These are phyloP conservation scores for Lachancea quebecensis DNA, from an alignment of 805 yeast species.

Conservation along the genomic window DNA sequence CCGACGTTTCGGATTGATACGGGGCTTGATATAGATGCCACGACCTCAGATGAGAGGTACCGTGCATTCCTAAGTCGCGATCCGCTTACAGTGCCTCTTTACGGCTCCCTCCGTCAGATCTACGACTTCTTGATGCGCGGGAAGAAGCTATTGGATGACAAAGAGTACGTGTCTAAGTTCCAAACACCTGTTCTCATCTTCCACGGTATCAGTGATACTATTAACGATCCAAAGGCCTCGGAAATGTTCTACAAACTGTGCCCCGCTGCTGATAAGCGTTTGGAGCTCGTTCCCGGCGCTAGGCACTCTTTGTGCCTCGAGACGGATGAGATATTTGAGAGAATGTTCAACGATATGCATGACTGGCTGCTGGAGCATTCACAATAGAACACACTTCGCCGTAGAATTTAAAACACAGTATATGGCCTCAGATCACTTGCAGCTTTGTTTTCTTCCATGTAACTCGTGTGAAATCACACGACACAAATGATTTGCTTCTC, in stretches of 20 bases:
- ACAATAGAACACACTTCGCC: background rate
- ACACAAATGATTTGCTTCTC: too few species aligned
- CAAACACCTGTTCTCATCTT: slow-evolving; percentile 45
- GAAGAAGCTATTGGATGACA: slow-evolving; percentile 37
- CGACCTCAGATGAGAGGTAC: slow-evolving; percentile 46
- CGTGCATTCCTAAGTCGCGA: slow-evolving; percentile 38
- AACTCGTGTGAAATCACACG: too few species aligned
- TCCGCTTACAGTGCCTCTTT: slow-evolving; percentile 38
- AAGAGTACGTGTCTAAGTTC: slow-evolving; percentile 32
- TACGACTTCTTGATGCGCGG: slow-evolving; percentile 61
- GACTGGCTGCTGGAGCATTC: slow-evolving; percentile 30
- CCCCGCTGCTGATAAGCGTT: slow-evolving; percentile 20
- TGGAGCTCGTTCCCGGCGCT: slow-evolving; percentile 22
- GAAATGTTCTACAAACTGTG: slow-evolving; percentile 36
- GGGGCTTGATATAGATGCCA: slow-evolving; percentile 44
- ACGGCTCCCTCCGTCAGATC: slow-evolving; percentile 50
- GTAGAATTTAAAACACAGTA: too few species aligned
- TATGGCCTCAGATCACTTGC: too few species aligned
- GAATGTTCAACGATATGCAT: slow-evolving; percentile 34
- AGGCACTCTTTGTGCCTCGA: slow-evolving; percentile 42
- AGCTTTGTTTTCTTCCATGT: too few species aligned
- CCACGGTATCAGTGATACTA: slow-evolving; percentile 59
- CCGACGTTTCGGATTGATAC: slow-evolving; percentile 52
- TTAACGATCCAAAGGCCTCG: slow-evolving; percentile 49
- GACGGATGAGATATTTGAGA: slow-evolving; percentile 34